A percentile compares a stretch with the other conserved stretches of the same genome.
Conservation (phyloP, 495 filamentous ascomycete species). For the Podospora fimiseda region DNA sequence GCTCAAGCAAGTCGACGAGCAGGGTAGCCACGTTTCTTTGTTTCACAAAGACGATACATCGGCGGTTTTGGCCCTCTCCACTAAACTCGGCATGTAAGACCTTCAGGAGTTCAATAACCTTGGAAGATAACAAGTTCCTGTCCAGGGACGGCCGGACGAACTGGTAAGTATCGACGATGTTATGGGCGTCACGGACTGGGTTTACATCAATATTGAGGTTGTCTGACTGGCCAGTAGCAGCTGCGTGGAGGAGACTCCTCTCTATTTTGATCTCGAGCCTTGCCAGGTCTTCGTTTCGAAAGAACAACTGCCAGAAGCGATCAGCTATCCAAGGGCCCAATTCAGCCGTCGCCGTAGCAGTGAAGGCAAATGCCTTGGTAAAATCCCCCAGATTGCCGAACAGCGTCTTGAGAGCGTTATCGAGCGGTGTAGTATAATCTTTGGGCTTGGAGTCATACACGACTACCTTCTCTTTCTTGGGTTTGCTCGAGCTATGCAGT, state of each 20-base stretch:
- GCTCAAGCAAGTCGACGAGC: conserved; percentile 58
- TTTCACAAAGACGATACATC: conserved; percentile 86
- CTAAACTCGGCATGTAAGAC: conserved; percentile 55
- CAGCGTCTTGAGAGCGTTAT: conserved; percentile 45
- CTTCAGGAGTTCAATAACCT: conserved; percentile 58
- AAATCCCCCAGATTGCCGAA: conserved; percentile 56
- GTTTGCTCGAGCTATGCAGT: conserved; percentile 51
- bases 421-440: conserved; percentile 59
- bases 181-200: conserved; percentile 54
- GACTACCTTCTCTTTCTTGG: conserved; percentile 52
- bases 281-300: conserved; percentile 57
- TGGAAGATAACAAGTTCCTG: conserved; percentile 54
- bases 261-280: conserved; percentile 57
- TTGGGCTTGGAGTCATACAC: conserved; percentile 47
- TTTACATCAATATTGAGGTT: conserved; percentile 46
- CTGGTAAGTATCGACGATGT: conserved; percentile 46
- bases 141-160: conserved; percentile 40
- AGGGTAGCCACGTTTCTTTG: conserved; percentile 70
- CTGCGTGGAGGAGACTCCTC: conserved; percentile 28
- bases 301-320: conserved; percentile 64
- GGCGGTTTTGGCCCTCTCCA: conserved; percentile 43
- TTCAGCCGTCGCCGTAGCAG: conserved; percentile 55
- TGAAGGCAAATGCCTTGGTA: conserved; percentile 50
- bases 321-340: conserved; percentile 88
- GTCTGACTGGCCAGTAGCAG: conserved; percentile 34